Evolutionary conservation across 148 eudicot species (phyloP), one percentile per base, ranked within the genome.

Genomic region (Fagopyrum esculentum): DNA sequence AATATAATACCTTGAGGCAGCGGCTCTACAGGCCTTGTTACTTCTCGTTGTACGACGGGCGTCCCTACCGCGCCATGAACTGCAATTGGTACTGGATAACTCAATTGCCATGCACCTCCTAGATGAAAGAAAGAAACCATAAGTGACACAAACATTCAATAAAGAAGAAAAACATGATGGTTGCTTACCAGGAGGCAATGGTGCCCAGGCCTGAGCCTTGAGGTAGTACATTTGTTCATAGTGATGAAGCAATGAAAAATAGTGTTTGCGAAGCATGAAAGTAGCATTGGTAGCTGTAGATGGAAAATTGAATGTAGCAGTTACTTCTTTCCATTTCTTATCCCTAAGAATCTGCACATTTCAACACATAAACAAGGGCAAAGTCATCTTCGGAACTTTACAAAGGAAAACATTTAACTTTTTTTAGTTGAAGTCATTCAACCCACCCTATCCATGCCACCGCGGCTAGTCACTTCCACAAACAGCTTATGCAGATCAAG

Each of bases 261-360:
- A 95, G 77, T 95, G 89, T 72, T 95, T 95, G 45, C 97, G 96
- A 48, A 92, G 86, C 44, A 90, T 88, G 68, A 89, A 92, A 59
- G 98, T 92, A 61, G 98, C 98, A 80, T 95, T 95, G 76, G 98
- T 95, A 22, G 98, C 97, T 64, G 97, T 90, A 26, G 98, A 80
- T 0, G 98, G 98, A 69, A 95, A 95, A 82, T 78, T 86, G 80
- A 95, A 95, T 72, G 84, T 81, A 12, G 86, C 77, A 19, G 93
- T 87, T 46, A 95, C 93, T 74, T 95, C 98, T 78, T 87, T 95
- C 98, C 98, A 95, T 73, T 83, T 86, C 80, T 83, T 90, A 54
- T 95, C 97, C 74, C 79, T 74, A 13, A 90, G 71, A 63, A 92
- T 81, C 98, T 95, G 91, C 74, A 71, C 2, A 78, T 59, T 1